Percentiles rank a stretch among this genome's conserved stretches.
Evolutionary conservation across 2,329 filamentous ascomycete genomes (phyloP).

Genomic region (Boeremia lycopersici): DNA sequence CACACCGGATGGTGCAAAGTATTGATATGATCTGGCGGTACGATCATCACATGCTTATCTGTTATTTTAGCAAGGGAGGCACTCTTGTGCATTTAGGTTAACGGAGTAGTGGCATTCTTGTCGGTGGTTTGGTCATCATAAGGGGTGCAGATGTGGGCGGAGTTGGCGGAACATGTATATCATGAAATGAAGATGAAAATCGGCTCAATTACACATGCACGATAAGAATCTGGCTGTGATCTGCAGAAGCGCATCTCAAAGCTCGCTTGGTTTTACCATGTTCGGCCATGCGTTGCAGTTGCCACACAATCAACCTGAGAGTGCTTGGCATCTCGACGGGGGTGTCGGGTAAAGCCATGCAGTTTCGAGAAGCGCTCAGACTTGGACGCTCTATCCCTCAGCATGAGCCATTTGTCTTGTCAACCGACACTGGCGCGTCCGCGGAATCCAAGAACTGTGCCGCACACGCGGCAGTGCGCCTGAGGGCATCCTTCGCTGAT

Average conservation of each 20-base stretch:
- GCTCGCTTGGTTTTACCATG: conserved; percentile 1
- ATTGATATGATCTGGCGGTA: neutral
- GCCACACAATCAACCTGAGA: neutral
- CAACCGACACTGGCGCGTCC: neutral
- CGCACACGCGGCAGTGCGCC: neutral
- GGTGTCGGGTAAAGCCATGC: neutral
- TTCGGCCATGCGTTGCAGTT: neutral
- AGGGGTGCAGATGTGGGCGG: neutral
- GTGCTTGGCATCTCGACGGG: neutral
- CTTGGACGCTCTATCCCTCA: neutral
- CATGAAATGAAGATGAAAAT: neutral
- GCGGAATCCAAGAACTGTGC: neutral
- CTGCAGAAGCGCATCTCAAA: neutral
- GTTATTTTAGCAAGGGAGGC: too few relatives aligned
- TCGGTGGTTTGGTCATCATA: neutral
- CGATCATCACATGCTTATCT: too few relatives aligned
- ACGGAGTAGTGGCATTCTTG: neutral
- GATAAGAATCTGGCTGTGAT: neutral
- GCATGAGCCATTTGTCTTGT: neutral
- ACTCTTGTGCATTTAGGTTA: neutral
- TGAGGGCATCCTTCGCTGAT: neutral
- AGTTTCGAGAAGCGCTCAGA: neutral
- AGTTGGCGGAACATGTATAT: neutral
- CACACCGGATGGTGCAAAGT: conserved; percentile 34
- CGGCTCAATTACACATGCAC: neutral